Percentiles rank a stretch among this genome's conserved stretches.
These are phyloP conservation scores for Leucogyrophana mollusca DNA, from an alignment of 768 basidiomycete species.

Conservation along the genomic window DNA sequence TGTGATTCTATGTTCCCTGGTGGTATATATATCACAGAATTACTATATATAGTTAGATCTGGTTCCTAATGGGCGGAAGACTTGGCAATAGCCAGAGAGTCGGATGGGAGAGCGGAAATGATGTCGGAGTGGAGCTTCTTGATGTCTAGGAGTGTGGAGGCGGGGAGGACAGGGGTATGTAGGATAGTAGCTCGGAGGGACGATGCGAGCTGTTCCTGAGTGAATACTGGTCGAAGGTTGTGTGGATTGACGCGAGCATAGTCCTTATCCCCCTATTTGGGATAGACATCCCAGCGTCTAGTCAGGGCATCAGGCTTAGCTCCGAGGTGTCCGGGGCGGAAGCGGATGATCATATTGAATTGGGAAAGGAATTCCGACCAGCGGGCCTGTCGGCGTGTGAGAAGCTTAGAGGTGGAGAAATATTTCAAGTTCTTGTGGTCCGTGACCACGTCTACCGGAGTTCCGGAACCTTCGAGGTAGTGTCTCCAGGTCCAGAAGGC, in stretches of 20 bases:
- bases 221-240: slow-evolving; percentile 15
- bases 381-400: slow-evolving; percentile 25
- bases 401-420: slow-evolving; percentile 20
- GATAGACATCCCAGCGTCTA: slow-evolving; percentile 17
- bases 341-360: slow-evolving; percentile 16
- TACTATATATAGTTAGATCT: slow-evolving; percentile 8
- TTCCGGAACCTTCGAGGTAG: slow-evolving; percentile 5
- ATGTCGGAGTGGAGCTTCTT: slow-evolving; percentile 16
- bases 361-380: slow-evolving; percentile 38
- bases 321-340: neutral
- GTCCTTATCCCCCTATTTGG: slow-evolving; percentile 20
- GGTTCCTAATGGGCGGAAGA: too few relatives aligned
- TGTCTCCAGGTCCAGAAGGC: slow-evolving; percentile 15
- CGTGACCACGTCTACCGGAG: slow-evolving; percentile 15
- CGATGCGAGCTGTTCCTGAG: slow-evolving; percentile 14
- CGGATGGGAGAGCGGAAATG: too few relatives aligned
- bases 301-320: slow-evolving; percentile 9
- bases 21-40: neutral
- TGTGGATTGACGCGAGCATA: slow-evolving; percentile 15
- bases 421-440: slow-evolving; percentile 25
- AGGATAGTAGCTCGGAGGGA: slow-evolving; percentile 17
- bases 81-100: too few relatives aligned
- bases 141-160: slow-evolving; percentile 14
- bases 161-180: slow-evolving; percentile 13
- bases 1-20: slow-evolving; percentile 13